Evolutionary conservation across 2,329 filamentous ascomycete genomes (phyloP).

Genomic region (Phyllosticta paracitricarpa): DNA sequence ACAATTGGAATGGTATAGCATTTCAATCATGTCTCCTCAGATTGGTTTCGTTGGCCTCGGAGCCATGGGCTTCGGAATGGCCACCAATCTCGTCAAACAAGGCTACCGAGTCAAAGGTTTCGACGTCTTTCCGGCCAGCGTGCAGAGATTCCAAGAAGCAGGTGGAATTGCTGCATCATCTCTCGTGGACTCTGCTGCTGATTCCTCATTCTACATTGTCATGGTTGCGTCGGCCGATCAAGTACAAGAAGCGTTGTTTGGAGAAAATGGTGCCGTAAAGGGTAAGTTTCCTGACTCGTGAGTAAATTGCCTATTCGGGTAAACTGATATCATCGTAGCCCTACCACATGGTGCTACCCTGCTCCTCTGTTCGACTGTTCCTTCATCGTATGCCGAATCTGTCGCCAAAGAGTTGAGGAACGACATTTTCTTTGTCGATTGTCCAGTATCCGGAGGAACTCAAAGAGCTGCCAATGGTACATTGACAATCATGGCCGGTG

Average conservation of each 20-base stretch:
- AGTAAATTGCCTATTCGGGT: constrained; percentile 12
- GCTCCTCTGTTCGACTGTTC: constrained; percentile 61
- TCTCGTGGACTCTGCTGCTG: constrained; percentile 50
- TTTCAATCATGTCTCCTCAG: not conserved
- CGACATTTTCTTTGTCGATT: constrained; percentile 60
- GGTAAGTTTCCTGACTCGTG: constrained; percentile 19
- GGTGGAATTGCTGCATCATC: constrained; percentile 52
- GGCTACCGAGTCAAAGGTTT: constrained; percentile 61
- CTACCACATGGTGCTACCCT: constrained; percentile 51
- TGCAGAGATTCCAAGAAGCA: constrained; percentile 53
- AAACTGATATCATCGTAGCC: constrained; percentile 16
- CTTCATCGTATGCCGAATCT: constrained; percentile 53
- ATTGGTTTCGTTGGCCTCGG: constrained; percentile 66
- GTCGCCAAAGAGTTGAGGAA: constrained; percentile 50
- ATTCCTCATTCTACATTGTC: constrained; percentile 53
- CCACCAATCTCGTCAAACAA: constrained; percentile 57
- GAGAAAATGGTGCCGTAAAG: constrained; percentile 40
- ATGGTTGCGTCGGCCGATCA: constrained; percentile 70
- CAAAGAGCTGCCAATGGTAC: constrained; percentile 60
- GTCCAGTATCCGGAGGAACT: constrained; percentile 63
- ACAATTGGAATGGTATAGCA: not conserved
- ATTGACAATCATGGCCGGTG: constrained; percentile 65
- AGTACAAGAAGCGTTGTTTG: constrained; percentile 56
- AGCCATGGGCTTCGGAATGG: constrained; percentile 77
- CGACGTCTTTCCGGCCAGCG: constrained; percentile 58